These are phyloP conservation scores for Cutaneotrichosporon cyanovorans DNA, from an alignment of 1,284 basidiomycete genomes.

Conservation along the genomic window DNA sequence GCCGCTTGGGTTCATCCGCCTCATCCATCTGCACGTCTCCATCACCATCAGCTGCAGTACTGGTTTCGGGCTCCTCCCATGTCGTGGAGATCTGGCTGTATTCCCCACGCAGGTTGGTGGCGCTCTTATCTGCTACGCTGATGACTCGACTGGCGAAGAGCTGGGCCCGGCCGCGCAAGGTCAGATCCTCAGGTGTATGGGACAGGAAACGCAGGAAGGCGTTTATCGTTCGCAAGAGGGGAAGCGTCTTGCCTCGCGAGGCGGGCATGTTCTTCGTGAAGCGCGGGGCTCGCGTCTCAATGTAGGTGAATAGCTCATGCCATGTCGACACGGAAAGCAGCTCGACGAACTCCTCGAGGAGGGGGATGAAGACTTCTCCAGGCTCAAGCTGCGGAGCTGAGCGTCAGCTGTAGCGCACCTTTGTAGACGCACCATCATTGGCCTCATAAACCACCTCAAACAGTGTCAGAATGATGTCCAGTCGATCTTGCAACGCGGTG, in stretches of 20 bases:
- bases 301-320: slow-evolving; percentile 34
- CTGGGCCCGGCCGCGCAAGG: slow-evolving; percentile 39
- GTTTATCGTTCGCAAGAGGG: slow-evolving; percentile 38
- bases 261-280: slow-evolving; percentile 41
- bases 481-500: slow-evolving; percentile 26
- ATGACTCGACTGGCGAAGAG: slow-evolving; percentile 38
- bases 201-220: slow-evolving; percentile 36
- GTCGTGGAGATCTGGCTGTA: slow-evolving; percentile 33
- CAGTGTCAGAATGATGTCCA: slow-evolving; percentile 37
- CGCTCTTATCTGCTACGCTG: slow-evolving; percentile 39
- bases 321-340: slow-evolving; percentile 34
- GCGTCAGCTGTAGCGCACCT: background rate
- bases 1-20: slow-evolving; percentile 10
- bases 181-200: slow-evolving; percentile 35
- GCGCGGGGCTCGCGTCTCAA: slow-evolving; percentile 36
- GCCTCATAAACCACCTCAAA: slow-evolving; percentile 20
- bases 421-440: background rate
- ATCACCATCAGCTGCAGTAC: slow-evolving; percentile 6
- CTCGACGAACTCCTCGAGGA: slow-evolving; percentile 41
- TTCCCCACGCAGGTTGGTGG: slow-evolving; percentile 41
- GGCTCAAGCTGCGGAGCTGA: slow-evolving; percentile 28
- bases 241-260: slow-evolving; percentile 39
- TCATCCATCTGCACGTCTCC: slow-evolving; percentile 24
- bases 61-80: slow-evolving; percentile 27
- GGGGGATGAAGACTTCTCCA: slow-evolving; percentile 37